Base-by-base conservation (phyloP, 306 rosid species). In the Dalbergia oliveri region DNA sequence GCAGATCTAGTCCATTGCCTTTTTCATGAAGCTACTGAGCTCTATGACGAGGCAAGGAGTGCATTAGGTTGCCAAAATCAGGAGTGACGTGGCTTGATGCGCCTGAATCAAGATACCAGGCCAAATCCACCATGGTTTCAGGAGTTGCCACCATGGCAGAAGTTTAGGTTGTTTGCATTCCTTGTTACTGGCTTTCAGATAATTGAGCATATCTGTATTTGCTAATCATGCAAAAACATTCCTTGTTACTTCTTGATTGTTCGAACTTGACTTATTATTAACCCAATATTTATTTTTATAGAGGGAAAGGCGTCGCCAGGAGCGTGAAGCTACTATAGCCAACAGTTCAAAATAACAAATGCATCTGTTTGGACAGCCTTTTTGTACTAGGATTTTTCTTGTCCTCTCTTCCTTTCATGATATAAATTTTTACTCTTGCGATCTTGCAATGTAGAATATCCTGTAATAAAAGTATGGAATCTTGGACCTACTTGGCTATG, bases 221-320 rank as follows among this genome's bases (percentile, higher is more conserved):
- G 26, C 10, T 50, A 31, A 49, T 69, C 73, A 37, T 61, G 51
- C 53, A 69, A 11, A 23, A 50, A 21, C 13, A 35, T 11, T 75
- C 75, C 60, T 54, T 50, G 60, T 69, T 65, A n/a, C n/a, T n/a
- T n/a, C n/a, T n/a, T n/a, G n/a, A n/a, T n/a, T n/a, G n/a, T n/a
- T n/a, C n/a, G n/a, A n/a, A n/a, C n/a, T n/a, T n/a, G 26, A 15
- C 49, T 58, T 26, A 78, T 72, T 78, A 21, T 56, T 37, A 4
- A 9, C 63, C 72, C 37, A 11, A 69, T 81, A 53, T 50, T 13
- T 50, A 0, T 14, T 81, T 80, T 68, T 63, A 34, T 90, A 93
- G 97, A 88, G 92, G 83, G 94, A 93, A 82, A 78, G 70, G 64
- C 84, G 66, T 65, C 83, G 80, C 4, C 82, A 14, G 85, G 84